Conservation (phyloP, 441 rosid species). For the Populus tomentosa region DNA sequence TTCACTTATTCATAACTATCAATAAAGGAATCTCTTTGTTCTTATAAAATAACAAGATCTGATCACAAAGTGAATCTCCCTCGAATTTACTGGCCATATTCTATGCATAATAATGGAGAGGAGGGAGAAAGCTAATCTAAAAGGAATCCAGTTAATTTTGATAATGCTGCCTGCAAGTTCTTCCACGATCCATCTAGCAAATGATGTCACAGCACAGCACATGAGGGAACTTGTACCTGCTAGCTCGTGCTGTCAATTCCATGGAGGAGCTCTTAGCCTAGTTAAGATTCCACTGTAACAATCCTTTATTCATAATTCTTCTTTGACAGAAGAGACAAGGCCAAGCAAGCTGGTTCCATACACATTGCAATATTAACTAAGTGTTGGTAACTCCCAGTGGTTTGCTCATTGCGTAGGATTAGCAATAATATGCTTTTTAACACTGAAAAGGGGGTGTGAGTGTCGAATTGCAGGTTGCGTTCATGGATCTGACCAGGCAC, state of each 20-base stretch:
- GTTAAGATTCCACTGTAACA: not conserved
- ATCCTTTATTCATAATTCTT: not conserved
- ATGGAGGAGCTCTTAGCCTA: not conserved
- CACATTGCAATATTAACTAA: not conserved
- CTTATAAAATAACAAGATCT: not conserved
- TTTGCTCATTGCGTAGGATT: slow-evolving; percentile 15
- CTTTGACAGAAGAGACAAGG: not conserved
- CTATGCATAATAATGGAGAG: not conserved
- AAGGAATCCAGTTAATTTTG: not conserved
- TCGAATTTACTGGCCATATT: not conserved
- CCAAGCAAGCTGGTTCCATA: not conserved
- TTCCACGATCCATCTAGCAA: not conserved
- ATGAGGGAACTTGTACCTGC: too few species aligned
- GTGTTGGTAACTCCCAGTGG: not conserved
- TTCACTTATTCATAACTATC: not conserved
- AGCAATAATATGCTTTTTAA: slow-evolving; percentile 12
- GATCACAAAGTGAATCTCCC: not conserved
- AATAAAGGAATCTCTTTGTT: not conserved
- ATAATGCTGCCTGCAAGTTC: not conserved
- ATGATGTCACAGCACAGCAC: too few species aligned
- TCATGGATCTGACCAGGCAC: slow-evolving; percentile 26
- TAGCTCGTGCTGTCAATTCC: not conserved
- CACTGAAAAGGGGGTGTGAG: not conserved
- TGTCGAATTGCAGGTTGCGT: slow-evolving; percentile 5
- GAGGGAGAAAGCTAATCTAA: not conserved